These are phyloP conservation scores for Pichia sp. DNA, from an alignment of 1,139 yeast genomes.

Conservation along the genomic window DNA sequence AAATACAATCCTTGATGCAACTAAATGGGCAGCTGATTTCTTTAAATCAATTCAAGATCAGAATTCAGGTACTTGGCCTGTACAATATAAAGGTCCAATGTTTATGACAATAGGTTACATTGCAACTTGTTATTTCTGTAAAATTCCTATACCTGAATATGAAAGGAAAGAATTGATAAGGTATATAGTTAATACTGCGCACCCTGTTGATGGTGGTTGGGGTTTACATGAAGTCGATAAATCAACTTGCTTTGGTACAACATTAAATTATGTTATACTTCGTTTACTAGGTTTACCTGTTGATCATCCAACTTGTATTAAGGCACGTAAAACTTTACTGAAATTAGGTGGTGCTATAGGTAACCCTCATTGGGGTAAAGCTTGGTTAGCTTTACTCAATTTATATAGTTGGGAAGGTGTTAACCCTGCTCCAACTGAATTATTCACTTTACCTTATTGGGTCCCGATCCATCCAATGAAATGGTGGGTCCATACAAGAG, in stretches of 20 bases:
- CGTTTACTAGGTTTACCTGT: conserved; percentile 69
- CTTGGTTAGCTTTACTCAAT: conserved; percentile 76
- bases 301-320: conserved; percentile 71
- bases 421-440: conserved; percentile 95
- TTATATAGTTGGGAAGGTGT: conserved; percentile 94
- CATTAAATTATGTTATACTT: conserved; percentile 72
- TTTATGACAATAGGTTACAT: conserved; percentile 90
- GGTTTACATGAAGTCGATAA: conserved; percentile 89
- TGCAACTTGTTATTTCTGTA: conserved; percentile 64
- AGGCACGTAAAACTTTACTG: conserved; percentile 66
- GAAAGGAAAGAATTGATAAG: conserved; percentile 65
- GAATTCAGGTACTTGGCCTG: conserved; percentile 74
- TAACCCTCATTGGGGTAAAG: conserved; percentile 96
- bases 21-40: conserved; percentile 69
- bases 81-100: conserved; percentile 96
- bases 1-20: conserved; percentile 52
- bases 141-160: conserved; percentile 60
- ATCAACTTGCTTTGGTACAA: conserved; percentile 91
- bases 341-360: conserved; percentile 84
- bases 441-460: conserved; percentile 80
- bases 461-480: conserved; percentile 87
- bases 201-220: conserved; percentile 99
- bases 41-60: conserved; percentile 63
- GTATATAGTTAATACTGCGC: conserved; percentile 80
- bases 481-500: conserved; percentile 99